Percentiles rank a stretch among this genome's conserved stretches.
These are phyloP conservation scores for Serendipita vermifera DNA, from an alignment of 768 basidiomycete species.

Conservation along the genomic window DNA sequence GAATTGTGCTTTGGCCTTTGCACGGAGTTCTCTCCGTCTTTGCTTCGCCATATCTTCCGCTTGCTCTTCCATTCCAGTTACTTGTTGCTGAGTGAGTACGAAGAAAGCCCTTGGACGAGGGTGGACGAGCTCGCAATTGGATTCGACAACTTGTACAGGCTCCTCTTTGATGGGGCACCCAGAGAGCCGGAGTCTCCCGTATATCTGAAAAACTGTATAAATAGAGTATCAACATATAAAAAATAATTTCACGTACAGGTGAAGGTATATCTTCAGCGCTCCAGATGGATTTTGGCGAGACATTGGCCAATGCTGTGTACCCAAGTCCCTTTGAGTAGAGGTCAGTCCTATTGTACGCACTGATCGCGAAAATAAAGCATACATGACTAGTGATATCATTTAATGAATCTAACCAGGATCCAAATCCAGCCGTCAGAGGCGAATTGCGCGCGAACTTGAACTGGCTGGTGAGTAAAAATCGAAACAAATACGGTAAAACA, in stretches of 20 bases:
- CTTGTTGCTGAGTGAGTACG: neutral
- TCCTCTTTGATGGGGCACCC: too few species aligned
- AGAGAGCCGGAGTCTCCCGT: too few species aligned
- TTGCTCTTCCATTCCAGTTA: neutral
- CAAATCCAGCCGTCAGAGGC: neutral
- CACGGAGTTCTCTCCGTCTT: neutral
- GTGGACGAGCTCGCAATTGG: neutral
- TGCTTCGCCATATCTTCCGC: neutral
- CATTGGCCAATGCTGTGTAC: neutral
- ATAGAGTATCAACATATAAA: neutral
- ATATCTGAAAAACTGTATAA: too few species aligned
- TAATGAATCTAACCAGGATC: neutral
- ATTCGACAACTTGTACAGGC: neutral
- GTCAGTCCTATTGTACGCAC: too few species aligned
- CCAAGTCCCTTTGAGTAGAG: neutral
- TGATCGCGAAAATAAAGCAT: neutral
- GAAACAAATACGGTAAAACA: too few species aligned
- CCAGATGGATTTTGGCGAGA: conserved; percentile 6
- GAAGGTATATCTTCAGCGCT: neutral
- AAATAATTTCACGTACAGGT: neutral
- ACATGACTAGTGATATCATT: neutral
- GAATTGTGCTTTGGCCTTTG: neutral
- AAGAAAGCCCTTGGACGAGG: neutral
- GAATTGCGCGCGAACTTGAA: too few species aligned
- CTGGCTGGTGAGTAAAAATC: neutral